A percentile compares a stretch with the other conserved stretches of the same genome.
These are phyloP conservation scores for Chloromonas sp. DNA, from an alignment of 163 green algal genomes.

Conservation along the genomic window DNA sequence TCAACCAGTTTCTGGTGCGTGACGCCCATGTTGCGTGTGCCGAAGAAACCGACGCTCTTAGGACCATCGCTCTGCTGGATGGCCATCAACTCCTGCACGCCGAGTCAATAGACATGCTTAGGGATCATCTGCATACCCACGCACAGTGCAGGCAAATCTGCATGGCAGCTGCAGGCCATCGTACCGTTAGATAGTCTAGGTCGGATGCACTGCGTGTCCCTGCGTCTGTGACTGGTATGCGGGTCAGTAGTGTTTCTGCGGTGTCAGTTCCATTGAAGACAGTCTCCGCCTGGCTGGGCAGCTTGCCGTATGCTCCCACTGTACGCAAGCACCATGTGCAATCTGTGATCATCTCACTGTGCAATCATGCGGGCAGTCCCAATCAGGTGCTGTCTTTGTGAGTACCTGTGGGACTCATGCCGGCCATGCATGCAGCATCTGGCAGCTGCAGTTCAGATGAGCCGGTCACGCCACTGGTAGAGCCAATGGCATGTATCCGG, in stretches of 20 bases:
- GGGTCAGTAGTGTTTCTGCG: slow-evolving; percentile 9
- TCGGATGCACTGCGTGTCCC: slow-evolving; percentile 30
- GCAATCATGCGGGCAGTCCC: too few relatives aligned
- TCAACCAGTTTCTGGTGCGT: slow-evolving; percentile 96
- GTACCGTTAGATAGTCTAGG: slow-evolving; percentile 51
- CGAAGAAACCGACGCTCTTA: slow-evolving; percentile 94
- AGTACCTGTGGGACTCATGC: too few relatives aligned
- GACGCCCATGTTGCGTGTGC: slow-evolving; percentile 97
- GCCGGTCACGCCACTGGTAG: too few relatives aligned
- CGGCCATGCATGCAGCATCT: too few relatives aligned
- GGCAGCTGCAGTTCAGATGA: too few relatives aligned
- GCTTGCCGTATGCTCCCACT: not conserved
- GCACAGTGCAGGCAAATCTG: too few relatives aligned
- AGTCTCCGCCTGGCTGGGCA: slow-evolving; percentile 34
- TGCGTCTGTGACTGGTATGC: slow-evolving; percentile 21
- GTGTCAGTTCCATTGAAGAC: slow-evolving; percentile 23
- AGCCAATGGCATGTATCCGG: too few relatives aligned
- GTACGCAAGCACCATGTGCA: not conserved
- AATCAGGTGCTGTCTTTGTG: too few relatives aligned
- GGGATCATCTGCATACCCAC: not conserved
- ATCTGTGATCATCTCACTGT: too few relatives aligned
- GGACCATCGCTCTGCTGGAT: slow-evolving; percentile 91
- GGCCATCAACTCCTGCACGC: slow-evolving; percentile 84
- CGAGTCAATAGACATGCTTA: not conserved
- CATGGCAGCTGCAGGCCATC: not conserved